Evolutionary conservation across 2,329 filamentous ascomycete species (phyloP).

Genomic region (Xylaria sp.): DNA sequence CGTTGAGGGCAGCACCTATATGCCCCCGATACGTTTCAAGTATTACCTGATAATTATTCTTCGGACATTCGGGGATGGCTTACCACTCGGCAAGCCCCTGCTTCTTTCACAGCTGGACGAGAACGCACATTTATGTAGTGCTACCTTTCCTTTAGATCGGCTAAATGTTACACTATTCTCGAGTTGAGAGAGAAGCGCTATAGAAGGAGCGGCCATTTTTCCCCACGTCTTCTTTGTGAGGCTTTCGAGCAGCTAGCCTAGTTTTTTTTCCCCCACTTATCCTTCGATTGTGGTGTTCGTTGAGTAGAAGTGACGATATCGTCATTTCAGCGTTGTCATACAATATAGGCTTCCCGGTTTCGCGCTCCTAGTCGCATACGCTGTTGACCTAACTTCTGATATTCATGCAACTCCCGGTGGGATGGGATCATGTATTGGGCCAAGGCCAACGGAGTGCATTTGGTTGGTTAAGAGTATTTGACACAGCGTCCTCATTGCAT

Average conservation of each 20-base stretch:
- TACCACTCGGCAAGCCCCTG: constrained; percentile 2
- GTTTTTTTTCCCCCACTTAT: background rate
- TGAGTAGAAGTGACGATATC: constrained; percentile 1
- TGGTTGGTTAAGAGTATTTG: background rate
- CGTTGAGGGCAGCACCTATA: constrained; percentile 1
- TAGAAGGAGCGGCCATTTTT: background rate
- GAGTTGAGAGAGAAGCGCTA: background rate
- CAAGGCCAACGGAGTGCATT: background rate
- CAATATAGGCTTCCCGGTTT: background rate
- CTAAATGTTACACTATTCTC: background rate
- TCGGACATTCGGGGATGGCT: constrained; percentile 1
- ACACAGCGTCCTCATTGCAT: constrained; percentile 4
- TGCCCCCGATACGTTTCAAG: constrained; percentile 17
- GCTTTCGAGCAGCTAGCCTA: background rate
- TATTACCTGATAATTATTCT: background rate
- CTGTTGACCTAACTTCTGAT: background rate
- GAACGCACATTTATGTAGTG: constrained; percentile 12
- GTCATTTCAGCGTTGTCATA: constrained; percentile 5
- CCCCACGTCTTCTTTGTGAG: background rate
- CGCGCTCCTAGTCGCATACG: background rate
- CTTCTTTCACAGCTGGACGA: constrained; percentile 11
- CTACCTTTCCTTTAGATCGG: background rate
- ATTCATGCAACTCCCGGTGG: background rate
- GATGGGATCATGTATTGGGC: background rate
- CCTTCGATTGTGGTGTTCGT: background rate